These are phyloP conservation scores for Fraxinus cuspidata DNA, from an alignment of 257 asterid genomes.

Conservation along the genomic window DNA sequence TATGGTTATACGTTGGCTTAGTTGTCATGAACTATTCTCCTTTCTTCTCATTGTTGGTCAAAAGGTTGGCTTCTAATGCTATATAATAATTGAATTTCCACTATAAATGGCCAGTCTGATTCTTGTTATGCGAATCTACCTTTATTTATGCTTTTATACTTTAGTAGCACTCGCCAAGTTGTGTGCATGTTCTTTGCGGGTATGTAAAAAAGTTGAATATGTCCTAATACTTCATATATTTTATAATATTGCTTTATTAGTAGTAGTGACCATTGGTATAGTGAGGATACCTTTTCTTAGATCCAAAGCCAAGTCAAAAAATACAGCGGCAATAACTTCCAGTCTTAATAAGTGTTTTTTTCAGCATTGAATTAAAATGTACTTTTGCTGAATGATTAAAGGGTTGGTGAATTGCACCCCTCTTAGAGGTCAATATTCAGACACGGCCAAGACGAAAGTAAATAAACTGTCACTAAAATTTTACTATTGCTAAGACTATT, in stretches of 20 bases:
- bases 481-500: neutral
- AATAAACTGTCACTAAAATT: neutral
- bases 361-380: conserved; percentile 6
- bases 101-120: neutral
- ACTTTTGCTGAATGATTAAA: neutral
- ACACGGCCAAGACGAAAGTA: neutral
- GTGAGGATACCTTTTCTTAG: neutral
- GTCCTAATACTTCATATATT: neutral
- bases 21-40: neutral
- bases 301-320: neutral
- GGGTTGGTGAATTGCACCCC: neutral
- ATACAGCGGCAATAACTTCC: neutral
- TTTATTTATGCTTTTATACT: neutral
- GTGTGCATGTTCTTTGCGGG: neutral
- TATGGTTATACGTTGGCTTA: neutral
- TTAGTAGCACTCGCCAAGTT: neutral
- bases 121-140: neutral
- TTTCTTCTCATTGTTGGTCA: neutral
- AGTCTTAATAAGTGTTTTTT: neutral
- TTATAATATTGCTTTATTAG: neutral
- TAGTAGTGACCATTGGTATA: neutral
- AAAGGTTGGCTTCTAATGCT: neutral
- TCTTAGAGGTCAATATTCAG: neutral
- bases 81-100: neutral
- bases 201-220: neutral